Evolutionary conservation across 2,329 filamentous ascomycete genomes (phyloP).

Genomic region (Paraphaeosphaeria sporulosa): DNA sequence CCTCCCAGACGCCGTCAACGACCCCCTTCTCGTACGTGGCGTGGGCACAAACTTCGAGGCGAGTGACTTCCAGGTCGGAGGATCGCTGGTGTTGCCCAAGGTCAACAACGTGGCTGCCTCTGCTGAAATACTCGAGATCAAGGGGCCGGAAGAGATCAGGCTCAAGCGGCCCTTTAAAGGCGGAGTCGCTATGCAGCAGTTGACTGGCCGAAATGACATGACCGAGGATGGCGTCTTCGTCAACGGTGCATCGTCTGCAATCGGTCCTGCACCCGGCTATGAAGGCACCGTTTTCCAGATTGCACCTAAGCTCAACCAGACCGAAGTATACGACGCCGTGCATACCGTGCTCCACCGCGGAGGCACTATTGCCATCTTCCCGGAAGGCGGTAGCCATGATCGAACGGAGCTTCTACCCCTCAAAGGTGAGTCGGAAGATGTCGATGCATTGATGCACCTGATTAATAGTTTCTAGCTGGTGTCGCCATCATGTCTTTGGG

Average conservation of each 20-base stretch:
- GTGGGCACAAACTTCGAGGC: slow-evolving; percentile 83
- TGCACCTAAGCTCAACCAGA: slow-evolving; percentile 93
- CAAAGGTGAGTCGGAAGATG: slow-evolving; percentile 58
- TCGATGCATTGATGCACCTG: neutral
- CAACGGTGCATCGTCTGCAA: slow-evolving; percentile 61
- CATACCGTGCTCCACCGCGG: slow-evolving; percentile 82
- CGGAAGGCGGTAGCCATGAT: slow-evolving; percentile 95
- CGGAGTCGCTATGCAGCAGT: slow-evolving; percentile 75
- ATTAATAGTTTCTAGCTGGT: slow-evolving; percentile 66
- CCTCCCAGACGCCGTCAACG: slow-evolving; percentile 83
- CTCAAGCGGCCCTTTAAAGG: slow-evolving; percentile 89
- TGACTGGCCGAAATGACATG: slow-evolving; percentile 81
- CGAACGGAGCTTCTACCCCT: slow-evolving; percentile 88
- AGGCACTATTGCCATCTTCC: slow-evolving; percentile 95
- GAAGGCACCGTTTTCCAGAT: slow-evolving; percentile 84
- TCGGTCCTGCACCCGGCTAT: slow-evolving; percentile 64
- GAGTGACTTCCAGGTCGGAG: slow-evolving; percentile 61
- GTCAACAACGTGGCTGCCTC: slow-evolving; percentile 83
- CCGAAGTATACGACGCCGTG: slow-evolving; percentile 90
- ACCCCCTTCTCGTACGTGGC: slow-evolving; percentile 82
- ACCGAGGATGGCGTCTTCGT: slow-evolving; percentile 70
- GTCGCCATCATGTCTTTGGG: slow-evolving; percentile 98
- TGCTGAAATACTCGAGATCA: slow-evolving; percentile 82
- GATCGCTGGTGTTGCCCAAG: slow-evolving; percentile 85
- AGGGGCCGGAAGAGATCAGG: slow-evolving; percentile 79